phyloP scores from a whole-genome alignment of 1,139 yeast species.

The Kodamaea sp. region DNA sequence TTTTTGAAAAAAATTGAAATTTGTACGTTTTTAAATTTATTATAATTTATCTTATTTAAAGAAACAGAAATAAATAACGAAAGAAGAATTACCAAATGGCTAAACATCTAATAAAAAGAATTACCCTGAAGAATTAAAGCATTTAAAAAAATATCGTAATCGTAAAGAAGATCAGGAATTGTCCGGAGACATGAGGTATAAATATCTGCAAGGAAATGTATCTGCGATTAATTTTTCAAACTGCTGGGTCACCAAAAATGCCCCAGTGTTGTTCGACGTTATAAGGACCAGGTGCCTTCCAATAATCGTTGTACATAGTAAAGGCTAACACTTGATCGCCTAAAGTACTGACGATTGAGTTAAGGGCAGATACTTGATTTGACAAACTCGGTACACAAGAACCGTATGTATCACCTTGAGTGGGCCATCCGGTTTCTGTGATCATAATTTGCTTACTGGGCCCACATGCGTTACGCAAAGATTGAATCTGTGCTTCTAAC shows the following conservation, averaged over 20 bases:
- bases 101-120: too few relatives aligned
- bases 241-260: constrained; percentile 17
- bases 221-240: background rate
- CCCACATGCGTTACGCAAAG: constrained; percentile 65
- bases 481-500: constrained; percentile 62
- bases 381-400: constrained; percentile 64
- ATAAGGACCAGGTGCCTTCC: constrained; percentile 70
- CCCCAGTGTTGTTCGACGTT: constrained; percentile 78
- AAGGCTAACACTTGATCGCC: constrained; percentile 60
- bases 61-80: too few relatives aligned
- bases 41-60: too few relatives aligned
- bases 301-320: constrained; percentile 71
- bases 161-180: too few relatives aligned
- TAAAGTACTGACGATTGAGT: constrained; percentile 50
- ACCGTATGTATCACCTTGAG: constrained; percentile 62
- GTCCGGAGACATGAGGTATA: too few relatives aligned
- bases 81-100: too few relatives aligned
- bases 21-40: too few relatives aligned
- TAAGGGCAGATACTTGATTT: constrained; percentile 60
- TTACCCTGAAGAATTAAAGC: too few relatives aligned
- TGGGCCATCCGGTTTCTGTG: constrained; percentile 84
- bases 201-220: background rate
- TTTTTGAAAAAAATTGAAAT: too few relatives aligned
- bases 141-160: too few relatives aligned
- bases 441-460: constrained; percentile 55